These are phyloP conservation scores for Eutrema salsugineum DNA, from an alignment of 441 rosid species.

Conservation along the genomic window DNA sequence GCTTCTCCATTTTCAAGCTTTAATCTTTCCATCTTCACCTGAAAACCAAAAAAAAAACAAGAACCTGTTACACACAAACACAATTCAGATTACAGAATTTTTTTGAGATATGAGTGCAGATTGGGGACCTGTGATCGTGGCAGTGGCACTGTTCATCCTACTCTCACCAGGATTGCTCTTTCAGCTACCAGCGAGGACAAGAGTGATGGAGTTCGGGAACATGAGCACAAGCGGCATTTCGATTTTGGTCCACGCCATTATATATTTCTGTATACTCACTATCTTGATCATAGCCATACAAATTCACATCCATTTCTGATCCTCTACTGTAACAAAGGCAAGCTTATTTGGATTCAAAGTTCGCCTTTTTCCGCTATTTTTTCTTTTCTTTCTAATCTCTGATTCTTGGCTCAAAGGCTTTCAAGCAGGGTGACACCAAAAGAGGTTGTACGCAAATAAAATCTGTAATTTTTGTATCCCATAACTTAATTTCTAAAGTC, in stretches of 20 bases:
- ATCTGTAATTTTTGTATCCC: conserved; percentile 4
- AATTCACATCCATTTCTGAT: conserved; percentile 58
- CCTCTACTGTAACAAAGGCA: neutral
- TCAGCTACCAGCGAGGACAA: conserved; percentile 75
- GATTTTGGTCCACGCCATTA: conserved; percentile 76
- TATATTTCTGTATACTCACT: conserved; percentile 76
- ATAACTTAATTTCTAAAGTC: neutral
- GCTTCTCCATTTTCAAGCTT: conserved; percentile 13
- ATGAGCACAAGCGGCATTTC: conserved; percentile 90
- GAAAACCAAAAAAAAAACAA: neutral
- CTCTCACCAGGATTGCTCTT: conserved; percentile 87
- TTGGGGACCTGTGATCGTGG: conserved; percentile 85
- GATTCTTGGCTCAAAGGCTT: conserved; percentile 15
- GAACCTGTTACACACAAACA: neutral
- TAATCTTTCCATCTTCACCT: neutral
- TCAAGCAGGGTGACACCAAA: conserved; percentile 4
- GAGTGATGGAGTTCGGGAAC: conserved; percentile 92
- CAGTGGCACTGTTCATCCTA: conserved; percentile 72
- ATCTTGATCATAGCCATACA: conserved; percentile 79
- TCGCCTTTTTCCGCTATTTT: neutral
- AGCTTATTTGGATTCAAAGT: conserved; percentile 14
- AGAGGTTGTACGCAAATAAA: conserved; percentile 9
- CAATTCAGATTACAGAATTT: neutral
- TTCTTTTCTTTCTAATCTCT: conserved; percentile 1
- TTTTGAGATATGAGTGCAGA: conserved; percentile 52